Evolutionary conservation across 192 early-diverging fungal species (phyloP), one percentile per base, ranked within the genome.

Genomic region (Linderina pennispora): DNA sequence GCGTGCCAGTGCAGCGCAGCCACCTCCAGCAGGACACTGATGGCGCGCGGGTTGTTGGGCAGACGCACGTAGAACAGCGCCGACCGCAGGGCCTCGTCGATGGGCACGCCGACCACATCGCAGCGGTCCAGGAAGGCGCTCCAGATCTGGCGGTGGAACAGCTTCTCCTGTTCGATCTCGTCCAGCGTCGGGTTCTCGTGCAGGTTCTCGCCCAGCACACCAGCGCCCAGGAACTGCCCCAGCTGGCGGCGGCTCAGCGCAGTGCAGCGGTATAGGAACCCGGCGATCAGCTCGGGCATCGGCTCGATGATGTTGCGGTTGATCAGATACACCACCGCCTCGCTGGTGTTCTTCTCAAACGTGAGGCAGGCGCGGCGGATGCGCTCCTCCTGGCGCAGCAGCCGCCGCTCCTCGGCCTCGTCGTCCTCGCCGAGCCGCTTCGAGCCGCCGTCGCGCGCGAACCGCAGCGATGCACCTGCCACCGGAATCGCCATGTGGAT

Each of bases 11-110:
- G 63, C 21, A 66, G 50, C 24, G 67, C 66, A 1, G 55, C 47
- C 8, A 59, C 50, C 58, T 76, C 67, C 23, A 76, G 55, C 40
- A 76, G 55, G 21, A 63, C 59, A 40, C 62, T 60, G 21, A 62
- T 64, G 5, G 65, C 36, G 18, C 41, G 45, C 32, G 51, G 61
- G 38, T 58, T 62, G 57, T 26, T 53, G 15, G 75, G 65, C 43
- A 77, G 52, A 11, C 69, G 63, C 35, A 65, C 58, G 34, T 73
- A 53, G 23, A 68, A 50, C 55, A 77, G 43, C 28, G 73, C 54
- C 36, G 69, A 58, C 15, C 75, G 63, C 56, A 77, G 38, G 18
- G 75, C 68, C 47, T 73, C 75, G 48, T 73, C 67, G 9, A 77
- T 26, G 1, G 75, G 61, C 45, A 77, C 60, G 44, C 55, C 60